Percentiles rank a stretch among this genome's conserved stretches.
Conservation (phyloP, 2,329 filamentous ascomycete genomes). For the Onygenales sp. region DNA sequence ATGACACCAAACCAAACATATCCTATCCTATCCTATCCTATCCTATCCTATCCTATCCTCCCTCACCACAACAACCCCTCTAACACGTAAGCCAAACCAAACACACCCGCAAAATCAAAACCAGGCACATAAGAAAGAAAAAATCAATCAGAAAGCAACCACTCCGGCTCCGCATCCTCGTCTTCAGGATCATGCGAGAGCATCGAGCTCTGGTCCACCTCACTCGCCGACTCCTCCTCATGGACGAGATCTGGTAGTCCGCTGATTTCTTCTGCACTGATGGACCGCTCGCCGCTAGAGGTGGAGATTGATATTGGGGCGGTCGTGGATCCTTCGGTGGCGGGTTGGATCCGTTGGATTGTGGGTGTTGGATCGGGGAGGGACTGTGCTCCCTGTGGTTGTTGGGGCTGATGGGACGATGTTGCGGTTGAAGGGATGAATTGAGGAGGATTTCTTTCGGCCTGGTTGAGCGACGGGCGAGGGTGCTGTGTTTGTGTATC, state of each 20-base stretch:
- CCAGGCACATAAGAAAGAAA: neutral
- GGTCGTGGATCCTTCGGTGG: conserved; percentile 12
- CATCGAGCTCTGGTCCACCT: conserved; percentile 39
- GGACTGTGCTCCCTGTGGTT: neutral
- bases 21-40: too few relatives aligned
- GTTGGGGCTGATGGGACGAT: neutral
- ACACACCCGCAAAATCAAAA: neutral
- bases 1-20: too few relatives aligned
- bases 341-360: neutral
- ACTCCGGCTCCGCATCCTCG: conserved; percentile 56
- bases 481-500: neutral
- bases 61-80: too few relatives aligned
- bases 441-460: neutral
- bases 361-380: neutral
- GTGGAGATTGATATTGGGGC: conserved; percentile 18
- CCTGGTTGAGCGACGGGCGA: neutral
- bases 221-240: conserved; percentile 19
- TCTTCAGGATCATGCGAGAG: conserved; percentile 56
- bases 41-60: too few relatives aligned
- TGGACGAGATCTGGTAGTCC: conserved; percentile 11
- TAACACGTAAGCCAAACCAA: neutral
- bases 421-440: neutral
- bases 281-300: conserved; percentile 16
- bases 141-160: conserved; percentile 38
- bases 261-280: conserved; percentile 19